Evolutionary conservation across 139 green algal species (phyloP).

Genomic region (Raphidocelis subcapitata): DNA sequence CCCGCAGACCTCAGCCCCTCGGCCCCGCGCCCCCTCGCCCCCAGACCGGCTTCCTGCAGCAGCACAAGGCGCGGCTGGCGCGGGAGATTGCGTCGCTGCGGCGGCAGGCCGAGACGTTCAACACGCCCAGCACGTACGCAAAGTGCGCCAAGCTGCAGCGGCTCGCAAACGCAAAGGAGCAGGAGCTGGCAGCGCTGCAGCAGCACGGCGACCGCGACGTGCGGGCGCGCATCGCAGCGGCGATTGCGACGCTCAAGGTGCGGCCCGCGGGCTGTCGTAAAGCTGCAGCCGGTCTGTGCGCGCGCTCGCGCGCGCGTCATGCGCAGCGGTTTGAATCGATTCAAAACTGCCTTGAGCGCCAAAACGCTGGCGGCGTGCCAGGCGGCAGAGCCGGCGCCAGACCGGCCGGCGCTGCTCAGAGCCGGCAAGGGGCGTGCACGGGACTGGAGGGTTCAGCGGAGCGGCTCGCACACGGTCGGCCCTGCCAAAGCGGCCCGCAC

Average conservation of each 20-base stretch:
- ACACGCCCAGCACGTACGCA: slow-evolving; percentile 35
- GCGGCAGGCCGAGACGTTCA: slow-evolving; percentile 27
- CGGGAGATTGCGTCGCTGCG: slow-evolving; percentile 15
- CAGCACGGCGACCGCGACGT: background rate
- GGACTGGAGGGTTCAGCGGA: too few species aligned
- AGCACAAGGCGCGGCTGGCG: slow-evolving; percentile 15
- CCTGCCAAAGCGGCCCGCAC: too few species aligned
- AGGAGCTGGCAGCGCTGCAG: slow-evolving; percentile 31
- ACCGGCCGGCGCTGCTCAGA: too few species aligned
- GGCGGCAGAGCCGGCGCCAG: too few species aligned
- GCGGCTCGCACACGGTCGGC: too few species aligned
- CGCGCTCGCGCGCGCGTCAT: background rate
- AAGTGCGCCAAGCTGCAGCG: slow-evolving; percentile 37
- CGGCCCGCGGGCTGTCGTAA: background rate
- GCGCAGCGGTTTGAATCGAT: background rate
- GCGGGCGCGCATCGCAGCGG: slow-evolving; percentile 14
- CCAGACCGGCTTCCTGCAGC: slow-evolving; percentile 13
- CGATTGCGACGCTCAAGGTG: slow-evolving; percentile 30
- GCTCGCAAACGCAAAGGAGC: slow-evolving; percentile 45
- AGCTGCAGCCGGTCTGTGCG: background rate
- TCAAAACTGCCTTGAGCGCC: too few species aligned
- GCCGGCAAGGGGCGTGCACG: too few species aligned
- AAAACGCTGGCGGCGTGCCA: too few species aligned
- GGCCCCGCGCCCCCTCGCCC: background rate
- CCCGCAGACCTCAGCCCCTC: background rate